These are phyloP conservation scores for Termitomyces sp. DNA, from an alignment of 768 basidiomycete species.

Conservation along the genomic window DNA sequence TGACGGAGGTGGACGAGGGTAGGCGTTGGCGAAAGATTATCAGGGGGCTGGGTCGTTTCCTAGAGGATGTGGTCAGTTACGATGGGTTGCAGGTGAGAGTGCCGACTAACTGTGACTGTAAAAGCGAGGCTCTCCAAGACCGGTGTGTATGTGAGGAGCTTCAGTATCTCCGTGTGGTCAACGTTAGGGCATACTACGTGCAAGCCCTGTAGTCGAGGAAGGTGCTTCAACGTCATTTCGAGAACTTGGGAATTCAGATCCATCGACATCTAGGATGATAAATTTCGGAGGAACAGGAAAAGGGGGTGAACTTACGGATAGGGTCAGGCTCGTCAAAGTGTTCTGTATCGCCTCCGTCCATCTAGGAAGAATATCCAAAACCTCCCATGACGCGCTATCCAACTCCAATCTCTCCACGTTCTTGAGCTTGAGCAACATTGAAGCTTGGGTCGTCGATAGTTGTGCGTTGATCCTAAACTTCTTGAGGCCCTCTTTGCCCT, in stretches of 20 bases:
- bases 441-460: constrained; percentile 52
- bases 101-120: constrained; percentile 50
- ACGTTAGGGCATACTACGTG: constrained; percentile 64
- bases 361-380: constrained; percentile 54
- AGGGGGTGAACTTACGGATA: constrained; percentile 48
- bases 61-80: constrained; percentile 16
- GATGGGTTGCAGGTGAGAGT: not conserved
- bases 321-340: constrained; percentile 52
- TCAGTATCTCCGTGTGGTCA: constrained; percentile 50
- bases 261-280: constrained; percentile 45
- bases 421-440: constrained; percentile 37
- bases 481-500: constrained; percentile 42
- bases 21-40: constrained; percentile 23
- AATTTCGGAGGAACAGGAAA: not conserved
- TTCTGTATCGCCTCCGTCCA: constrained; percentile 48
- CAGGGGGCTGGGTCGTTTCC: constrained; percentile 27
- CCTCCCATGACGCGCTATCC: constrained; percentile 61
- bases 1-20: constrained; percentile 27
- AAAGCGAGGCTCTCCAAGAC: constrained; percentile 60
- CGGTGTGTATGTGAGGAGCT: constrained; percentile 46
- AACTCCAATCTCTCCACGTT: constrained; percentile 48
- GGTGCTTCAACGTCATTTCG: constrained; percentile 41
- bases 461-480: constrained; percentile 49
- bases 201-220: constrained; percentile 55
- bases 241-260: constrained; percentile 55